Base-by-base conservation (phyloP, 2,329 filamentous ascomycete genomes). In the Knufia petricola region DNA sequence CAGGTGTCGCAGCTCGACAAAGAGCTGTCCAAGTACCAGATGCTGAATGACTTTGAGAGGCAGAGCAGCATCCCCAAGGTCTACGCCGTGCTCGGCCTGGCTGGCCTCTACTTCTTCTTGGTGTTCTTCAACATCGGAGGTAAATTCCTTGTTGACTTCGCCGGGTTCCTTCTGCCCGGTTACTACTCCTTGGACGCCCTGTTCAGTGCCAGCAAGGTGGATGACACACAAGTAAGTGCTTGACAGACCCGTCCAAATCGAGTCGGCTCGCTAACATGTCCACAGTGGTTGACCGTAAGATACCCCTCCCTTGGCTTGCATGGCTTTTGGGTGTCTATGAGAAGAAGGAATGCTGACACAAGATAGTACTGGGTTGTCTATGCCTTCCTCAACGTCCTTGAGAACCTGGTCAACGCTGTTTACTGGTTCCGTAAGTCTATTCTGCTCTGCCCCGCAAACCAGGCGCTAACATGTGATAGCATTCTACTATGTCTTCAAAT, bases 401-500 rank as follows among this genome's bases (percentile, higher is more conserved):
- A 83, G 72, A 82, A 78, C 59, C 74, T 77, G 49, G 72, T 83
- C 64, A 82, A 70, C 63, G 79, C 79, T 53, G 76, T 81, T 54
- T 83, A 83, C 72, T 83, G 79, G 79, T 82, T 83, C 75, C 77
- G 71, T 74, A 69, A 68, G 42, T 53, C 34, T 31, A 13, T 46
- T 10, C 37, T 48, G 10, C 17, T 19, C 19, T 15, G 23, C 24
- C 20, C 28, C 12, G 21, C 43, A 20, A 30, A 30, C 12, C 24
- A 24, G 24, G 32, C 19, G 45, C 59, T 68, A 51, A 65, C 55
- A 21, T 42, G 20, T 44, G 48, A 53, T 49, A 73, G 70, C 92
- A 65, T 98, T 98, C 76, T 98, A 98, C 84, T 98, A 87, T 73
- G 90, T 89, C 66, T 96, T 98, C 85, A 98, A 98, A 80, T 95